phyloP scores from a whole-genome alignment of 768 basidiomycete genomes.

The Russula foetens region DNA sequence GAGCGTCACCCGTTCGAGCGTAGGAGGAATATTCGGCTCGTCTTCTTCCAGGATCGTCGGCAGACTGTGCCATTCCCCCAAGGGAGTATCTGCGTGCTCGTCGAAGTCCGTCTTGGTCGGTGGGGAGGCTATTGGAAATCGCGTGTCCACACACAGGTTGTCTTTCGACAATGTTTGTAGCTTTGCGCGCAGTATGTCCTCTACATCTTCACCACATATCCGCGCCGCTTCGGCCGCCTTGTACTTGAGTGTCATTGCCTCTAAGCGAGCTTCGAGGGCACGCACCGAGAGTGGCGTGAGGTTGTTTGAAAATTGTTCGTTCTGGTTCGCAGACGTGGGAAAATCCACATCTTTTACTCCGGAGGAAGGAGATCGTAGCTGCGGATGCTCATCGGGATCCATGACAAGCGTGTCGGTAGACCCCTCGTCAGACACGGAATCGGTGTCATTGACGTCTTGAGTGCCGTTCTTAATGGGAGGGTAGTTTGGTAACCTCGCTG shows the following conservation, averaged over 20 bases:
- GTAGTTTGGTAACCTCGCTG: background rate
- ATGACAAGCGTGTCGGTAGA: constrained; percentile 18
- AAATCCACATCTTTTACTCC: background rate
- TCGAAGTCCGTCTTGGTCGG: background rate
- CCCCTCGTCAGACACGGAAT: constrained; percentile 13
- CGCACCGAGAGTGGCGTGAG: background rate
- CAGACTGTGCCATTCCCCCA: background rate
- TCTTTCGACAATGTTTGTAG: background rate
- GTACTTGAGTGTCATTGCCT: constrained; percentile 16
- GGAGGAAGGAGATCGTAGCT: background rate
- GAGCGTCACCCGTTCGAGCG: background rate
- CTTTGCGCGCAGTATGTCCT: constrained; percentile 11
- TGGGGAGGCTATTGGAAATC: background rate
- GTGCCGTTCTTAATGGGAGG: background rate
- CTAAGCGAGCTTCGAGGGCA: constrained; percentile 5
- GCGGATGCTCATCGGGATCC: constrained; percentile 3
- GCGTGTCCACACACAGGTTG: background rate
- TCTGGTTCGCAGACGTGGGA: background rate
- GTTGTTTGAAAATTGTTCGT: background rate
- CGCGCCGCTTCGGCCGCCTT: constrained; percentile 20
- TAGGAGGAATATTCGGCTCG: background rate
- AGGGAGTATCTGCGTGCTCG: background rate
- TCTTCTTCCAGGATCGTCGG: constrained; percentile 12
- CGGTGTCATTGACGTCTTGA: constrained; percentile 7
- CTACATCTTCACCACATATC: constrained; percentile 17